Evolutionary conservation across 495 filamentous ascomycete genomes (phyloP), one percentile per base, ranked within the genome.

Genomic region (Melanomma pulvis-pyrius): DNA sequence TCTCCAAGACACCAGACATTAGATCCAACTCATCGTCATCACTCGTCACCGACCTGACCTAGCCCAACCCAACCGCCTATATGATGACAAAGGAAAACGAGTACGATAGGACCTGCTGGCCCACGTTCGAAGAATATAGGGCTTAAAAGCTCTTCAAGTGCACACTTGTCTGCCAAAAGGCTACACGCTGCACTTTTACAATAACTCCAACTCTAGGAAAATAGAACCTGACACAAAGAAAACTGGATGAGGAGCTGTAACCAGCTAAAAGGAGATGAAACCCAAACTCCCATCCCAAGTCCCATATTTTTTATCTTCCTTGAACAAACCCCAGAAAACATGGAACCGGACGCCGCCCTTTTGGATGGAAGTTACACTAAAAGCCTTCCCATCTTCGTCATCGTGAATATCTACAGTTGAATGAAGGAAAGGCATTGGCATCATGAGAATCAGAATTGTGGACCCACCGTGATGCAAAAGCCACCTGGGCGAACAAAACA

Each of bases 251-350:
- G 24, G 7, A 2, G 29, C 34, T 25, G 22, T 6, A 59, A 46
- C 21, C 9, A 41, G 24, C 11, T 5, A 50, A 29, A 30, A 19
- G 46, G 32, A 61, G 32, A 32, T 46, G 32, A 61, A 19, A 53
- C 25, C 30, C 26, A 39, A 54, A 34, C n/a, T 19, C 55, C 55
- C 12, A 62, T 19, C 58, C 58, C 11, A 19, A 26, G 36, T 8
- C 29, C 51, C 9, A 4, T n/a, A 48, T 1, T 36, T 65, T 65
- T 65, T 65, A 53, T 65, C 62, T 65, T 65, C 62, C 51, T 17
- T 32, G 4, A 60, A 22, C 21, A 41, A 50, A 44, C 24, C 60
- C 34, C 49, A 56, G 24, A 58, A 44, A 30, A 25, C 41, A 21
- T 26, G 57, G 13, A 53, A 24, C 46, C 30, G 13, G 21, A 46